phyloP scores from a whole-genome alignment of 176 grass and related monocot species.

The Pontederia paniculata region DNA sequence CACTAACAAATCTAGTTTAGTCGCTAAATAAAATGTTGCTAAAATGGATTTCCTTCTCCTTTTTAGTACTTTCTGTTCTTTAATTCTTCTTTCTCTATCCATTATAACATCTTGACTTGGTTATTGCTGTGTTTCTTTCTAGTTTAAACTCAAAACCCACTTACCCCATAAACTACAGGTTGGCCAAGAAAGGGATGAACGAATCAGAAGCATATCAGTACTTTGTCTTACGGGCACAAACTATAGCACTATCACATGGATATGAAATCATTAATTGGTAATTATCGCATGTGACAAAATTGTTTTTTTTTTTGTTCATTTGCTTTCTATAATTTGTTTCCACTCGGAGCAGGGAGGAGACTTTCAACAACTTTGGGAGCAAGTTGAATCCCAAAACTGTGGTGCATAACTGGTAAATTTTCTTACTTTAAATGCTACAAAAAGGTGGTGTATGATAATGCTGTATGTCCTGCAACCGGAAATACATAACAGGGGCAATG shows the following conservation, averaged over 20 bases:
- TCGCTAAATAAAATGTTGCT: no score
- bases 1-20: no score
- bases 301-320: not conserved
- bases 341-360: conserved; percentile 59
- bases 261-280: conserved; percentile 88
- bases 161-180: conserved; percentile 20
- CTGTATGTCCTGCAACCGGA: no score
- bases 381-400: conserved; percentile 63
- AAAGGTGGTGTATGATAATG: not conserved
- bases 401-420: conserved; percentile 79
- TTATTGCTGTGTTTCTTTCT: not conserved
- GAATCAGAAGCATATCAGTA: conserved; percentile 68
- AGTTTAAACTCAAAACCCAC: not conserved
- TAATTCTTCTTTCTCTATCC: no score
- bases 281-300: not conserved
- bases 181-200: conserved; percentile 60
- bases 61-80: no score
- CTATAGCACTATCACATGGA: conserved; percentile 72
- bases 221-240: conserved; percentile 77
- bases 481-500: no score
- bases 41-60: no score
- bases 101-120: no score
- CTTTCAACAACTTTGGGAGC: conserved; percentile 62
- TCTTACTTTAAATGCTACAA: not conserved
- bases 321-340: not conserved